Evolutionary conservation across 352 stramenopile species (phyloP), one percentile per base, ranked within the genome.

Genomic region (Phytophthora sansomeana): DNA sequence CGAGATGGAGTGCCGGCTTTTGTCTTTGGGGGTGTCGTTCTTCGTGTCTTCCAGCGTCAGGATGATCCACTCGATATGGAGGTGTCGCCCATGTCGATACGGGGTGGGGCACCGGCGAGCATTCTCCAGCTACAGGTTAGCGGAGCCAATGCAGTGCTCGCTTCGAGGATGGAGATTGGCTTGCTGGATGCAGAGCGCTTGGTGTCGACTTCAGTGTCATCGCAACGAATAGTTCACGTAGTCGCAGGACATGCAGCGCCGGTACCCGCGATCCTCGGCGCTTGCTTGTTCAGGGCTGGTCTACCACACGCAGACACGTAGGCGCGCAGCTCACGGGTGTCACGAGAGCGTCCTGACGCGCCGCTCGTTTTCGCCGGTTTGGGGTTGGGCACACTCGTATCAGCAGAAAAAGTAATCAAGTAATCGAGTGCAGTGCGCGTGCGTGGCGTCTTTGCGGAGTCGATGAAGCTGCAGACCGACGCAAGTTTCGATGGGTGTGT

Each of bases 1-100:
- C 38, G 35, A 57, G 61, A 69, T 69, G 46, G 14, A 29, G 43
- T 28, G 38, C 61, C 4, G 35, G 24, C 44, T 49, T 69, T 57
- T 48, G 48, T 33, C 33, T 33, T 52, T 36, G 32, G 1, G 21
- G 21, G 55, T 16, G 21, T 63, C 43, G 42, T 56, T 62, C 24
- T 16, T 57, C 51, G 59, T 56, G 32, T 1, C 3, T 17, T 41
- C 41, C 13, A 29, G 48, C 21, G 48, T 26, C 8, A 58, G 19
- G 29, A 43, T 39, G 54, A 38, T 59, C 21, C 36, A n/a, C 21
- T 55, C 10, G 21, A 24, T 3, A 24, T 24, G 21, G 21, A 24
- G 21, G 21, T 24, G 21, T 24, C 21, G 21, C 21, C 3, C 21
- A 24, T 24, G 3, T 3, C 21, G 21, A 24, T 24, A 24, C 21